A percentile compares a stretch with the other conserved stretches of the same genome.
These are phyloP conservation scores for Rubroboletus satanas DNA, from an alignment of 768 basidiomycete genomes.

Conservation along the genomic window DNA sequence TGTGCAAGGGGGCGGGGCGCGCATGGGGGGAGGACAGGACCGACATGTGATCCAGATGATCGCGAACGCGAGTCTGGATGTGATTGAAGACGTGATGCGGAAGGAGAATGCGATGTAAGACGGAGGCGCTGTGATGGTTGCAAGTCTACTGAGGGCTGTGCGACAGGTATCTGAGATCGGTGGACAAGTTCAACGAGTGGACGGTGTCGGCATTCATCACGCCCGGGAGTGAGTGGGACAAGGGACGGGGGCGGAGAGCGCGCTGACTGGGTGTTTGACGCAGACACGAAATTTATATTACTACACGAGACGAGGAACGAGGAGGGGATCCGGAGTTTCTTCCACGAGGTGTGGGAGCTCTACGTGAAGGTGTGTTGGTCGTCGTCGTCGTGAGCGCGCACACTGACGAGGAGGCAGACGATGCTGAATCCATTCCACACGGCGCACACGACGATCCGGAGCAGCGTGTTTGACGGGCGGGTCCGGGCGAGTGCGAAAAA, in stretches of 20 bases:
- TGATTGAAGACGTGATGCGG: slow-evolving; percentile 89
- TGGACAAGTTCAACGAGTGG: slow-evolving; percentile 99
- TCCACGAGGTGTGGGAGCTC: slow-evolving; percentile 94
- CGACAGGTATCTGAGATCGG: slow-evolving; percentile 85
- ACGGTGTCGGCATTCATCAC: slow-evolving; percentile 95
- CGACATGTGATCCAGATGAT: slow-evolving; percentile 98
- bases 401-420: slow-evolving; percentile 45
- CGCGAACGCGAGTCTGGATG: slow-evolving; percentile 93
- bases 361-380: slow-evolving; percentile 79
- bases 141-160: slow-evolving; percentile 18
- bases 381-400: neutral
- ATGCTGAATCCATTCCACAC: slow-evolving; percentile 96
- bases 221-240: slow-evolving; percentile 70
- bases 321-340: slow-evolving; percentile 90
- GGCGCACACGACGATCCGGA: slow-evolving; percentile 79
- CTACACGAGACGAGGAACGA: slow-evolving; percentile 96
- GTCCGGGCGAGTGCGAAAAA: slow-evolving; percentile 86
- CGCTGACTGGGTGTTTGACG: slow-evolving; percentile 3
- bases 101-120: slow-evolving; percentile 76
- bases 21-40: slow-evolving; percentile 79
- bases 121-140: slow-evolving; percentile 1
- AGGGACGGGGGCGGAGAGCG: neutral
- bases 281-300: slow-evolving; percentile 94
- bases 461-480: slow-evolving; percentile 74
- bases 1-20: slow-evolving; percentile 56